phyloP scores from a whole-genome alignment of 2,329 filamentous ascomycete genomes.

The Calonectria leucothoes region DNA sequence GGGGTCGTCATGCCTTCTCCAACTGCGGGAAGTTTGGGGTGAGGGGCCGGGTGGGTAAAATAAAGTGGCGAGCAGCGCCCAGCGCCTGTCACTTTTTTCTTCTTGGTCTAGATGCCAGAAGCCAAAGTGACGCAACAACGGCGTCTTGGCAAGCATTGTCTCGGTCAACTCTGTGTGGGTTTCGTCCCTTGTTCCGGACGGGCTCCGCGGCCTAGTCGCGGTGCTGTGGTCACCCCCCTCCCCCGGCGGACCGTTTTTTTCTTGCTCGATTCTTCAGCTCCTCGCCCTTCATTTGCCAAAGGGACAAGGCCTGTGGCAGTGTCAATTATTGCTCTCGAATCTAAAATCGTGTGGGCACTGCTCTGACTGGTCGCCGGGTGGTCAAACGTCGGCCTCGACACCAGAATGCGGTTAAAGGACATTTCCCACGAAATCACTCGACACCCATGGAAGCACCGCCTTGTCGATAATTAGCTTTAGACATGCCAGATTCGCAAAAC shows the following conservation, averaged over 20 bases:
- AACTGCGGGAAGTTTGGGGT: not conserved
- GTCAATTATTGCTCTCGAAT: not conserved
- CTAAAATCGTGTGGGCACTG: not conserved
- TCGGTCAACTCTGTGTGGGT: not conserved
- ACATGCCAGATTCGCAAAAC: too few relatives aligned
- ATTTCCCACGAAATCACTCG: not conserved
- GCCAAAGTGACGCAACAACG: not conserved
- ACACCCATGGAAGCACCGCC: not conserved
- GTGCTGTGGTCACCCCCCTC: not conserved
- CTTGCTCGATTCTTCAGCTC: not conserved
- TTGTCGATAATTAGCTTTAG: not conserved
- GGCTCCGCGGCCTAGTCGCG: not conserved
- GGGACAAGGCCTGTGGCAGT: not conserved
- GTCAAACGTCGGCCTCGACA: not conserved
- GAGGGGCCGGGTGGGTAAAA: not conserved
- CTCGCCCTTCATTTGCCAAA: not conserved
- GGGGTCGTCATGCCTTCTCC: not conserved
- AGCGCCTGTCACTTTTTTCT: too few relatives aligned
- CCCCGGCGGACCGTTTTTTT: not conserved
- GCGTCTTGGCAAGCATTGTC: not conserved
- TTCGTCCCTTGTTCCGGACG: not conserved
- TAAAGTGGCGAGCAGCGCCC: not conserved
- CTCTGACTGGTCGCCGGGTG: not conserved
- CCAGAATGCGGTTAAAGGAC: slow-evolving; percentile 1
- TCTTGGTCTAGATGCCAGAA: not conserved